Percentiles rank a stretch among this genome's conserved stretches.
phyloP scores from a whole-genome alignment of 805 yeast genomes.

The Candida coquimbonensis region DNA sequence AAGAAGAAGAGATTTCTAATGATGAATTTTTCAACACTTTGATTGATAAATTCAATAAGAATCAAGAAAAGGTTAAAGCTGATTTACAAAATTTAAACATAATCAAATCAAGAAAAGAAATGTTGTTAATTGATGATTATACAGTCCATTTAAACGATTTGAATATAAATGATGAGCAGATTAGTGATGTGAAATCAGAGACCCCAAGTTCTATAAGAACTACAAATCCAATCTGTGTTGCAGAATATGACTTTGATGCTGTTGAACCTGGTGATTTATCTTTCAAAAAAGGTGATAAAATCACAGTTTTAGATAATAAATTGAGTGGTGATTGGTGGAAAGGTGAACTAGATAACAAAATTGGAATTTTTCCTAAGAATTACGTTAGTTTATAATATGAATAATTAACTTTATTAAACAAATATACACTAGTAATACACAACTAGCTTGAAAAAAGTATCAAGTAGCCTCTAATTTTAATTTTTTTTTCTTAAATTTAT shows the following conservation, averaged over 20 bases:
- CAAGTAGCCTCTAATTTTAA: no score
- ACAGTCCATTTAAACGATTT: no score
- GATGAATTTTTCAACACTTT: conserved; percentile 5
- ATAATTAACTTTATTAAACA: background rate
- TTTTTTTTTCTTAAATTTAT: background rate
- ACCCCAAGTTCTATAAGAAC: conserved; percentile 10
- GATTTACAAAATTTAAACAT: conserved; percentile 4
- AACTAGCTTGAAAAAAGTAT: no score
- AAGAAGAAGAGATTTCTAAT: conserved; percentile 2
- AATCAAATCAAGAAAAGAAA: conserved; percentile 7
- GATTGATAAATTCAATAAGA: conserved; percentile 4
- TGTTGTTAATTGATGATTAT: background rate
- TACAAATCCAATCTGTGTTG: conserved; percentile 27
- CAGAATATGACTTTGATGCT: conserved; percentile 33
- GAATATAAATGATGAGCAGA: background rate
- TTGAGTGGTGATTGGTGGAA: conserved; percentile 19
- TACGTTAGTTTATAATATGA: conserved; percentile 8
- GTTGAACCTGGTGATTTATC: conserved; percentile 35
- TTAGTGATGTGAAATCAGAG: background rate
- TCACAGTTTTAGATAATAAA: conserved; percentile 28
- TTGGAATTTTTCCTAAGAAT: conserved; percentile 19
- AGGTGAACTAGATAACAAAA: conserved; percentile 14
- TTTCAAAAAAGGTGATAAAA: conserved; percentile 36
- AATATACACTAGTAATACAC: no score
- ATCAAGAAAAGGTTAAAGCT: background rate